Percentiles rank a stretch among this genome's conserved stretches.
Conservation (phyloP, 177 flowering plant genomes). For the Vitis hybrid region DNA sequence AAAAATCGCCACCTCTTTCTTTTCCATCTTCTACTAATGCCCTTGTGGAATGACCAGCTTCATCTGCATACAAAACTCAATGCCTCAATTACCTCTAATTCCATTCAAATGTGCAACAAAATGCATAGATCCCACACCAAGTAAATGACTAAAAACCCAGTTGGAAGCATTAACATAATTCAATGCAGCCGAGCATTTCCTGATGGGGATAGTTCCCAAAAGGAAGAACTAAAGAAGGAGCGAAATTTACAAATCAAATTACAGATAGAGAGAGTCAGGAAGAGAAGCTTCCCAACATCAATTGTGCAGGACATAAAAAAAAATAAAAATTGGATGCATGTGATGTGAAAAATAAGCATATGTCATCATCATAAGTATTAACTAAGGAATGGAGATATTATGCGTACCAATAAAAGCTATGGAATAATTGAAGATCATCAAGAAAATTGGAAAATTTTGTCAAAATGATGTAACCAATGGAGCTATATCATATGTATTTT, state of each 20-base stretch:
- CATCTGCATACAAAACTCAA: conserved; percentile 29
- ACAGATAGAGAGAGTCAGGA: neutral
- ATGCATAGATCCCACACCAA: neutral
- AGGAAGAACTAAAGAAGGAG: no score
- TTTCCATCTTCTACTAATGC: conserved; percentile 15
- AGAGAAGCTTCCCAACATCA: no score
- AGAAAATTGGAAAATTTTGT: neutral
- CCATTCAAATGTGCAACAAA: neutral
- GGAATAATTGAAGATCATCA: neutral
- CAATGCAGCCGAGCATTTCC: no score
- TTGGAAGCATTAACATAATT: no score
- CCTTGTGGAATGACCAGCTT: conserved; percentile 25
- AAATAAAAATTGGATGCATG: no score
- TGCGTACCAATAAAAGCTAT: neutral
- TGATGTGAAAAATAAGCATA: no score
- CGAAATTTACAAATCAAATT: no score
- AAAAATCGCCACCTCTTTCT: conserved; percentile 7
- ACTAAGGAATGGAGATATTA: neutral
- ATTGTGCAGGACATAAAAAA: no score
- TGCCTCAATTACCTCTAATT: neutral
- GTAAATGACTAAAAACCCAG: neutral
- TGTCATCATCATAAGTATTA: neutral
- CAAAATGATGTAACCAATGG: neutral
- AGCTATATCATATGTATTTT: neutral
- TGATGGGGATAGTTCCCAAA: no score